Base-by-base conservation (phyloP, 148 eudicot species). In the Chenopodium suecicum region DNA sequence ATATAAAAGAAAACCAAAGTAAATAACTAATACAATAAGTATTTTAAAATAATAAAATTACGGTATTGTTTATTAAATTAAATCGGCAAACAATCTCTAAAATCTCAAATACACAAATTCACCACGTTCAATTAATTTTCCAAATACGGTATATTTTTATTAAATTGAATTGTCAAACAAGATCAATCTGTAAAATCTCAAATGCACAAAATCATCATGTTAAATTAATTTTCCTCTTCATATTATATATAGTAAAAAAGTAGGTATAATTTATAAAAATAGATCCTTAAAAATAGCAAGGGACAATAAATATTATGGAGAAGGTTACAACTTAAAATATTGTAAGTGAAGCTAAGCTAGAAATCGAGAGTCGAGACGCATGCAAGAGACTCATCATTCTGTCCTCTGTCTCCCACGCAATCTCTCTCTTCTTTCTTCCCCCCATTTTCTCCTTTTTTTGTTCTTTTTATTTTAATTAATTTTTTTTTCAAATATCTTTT, bases 381-480 rank as follows among this genome's bases (percentile, higher is more conserved):
- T 86, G 88, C 88, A 83, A 75, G 63, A 83, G 73, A 48, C 50
- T 81, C 82, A 83, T 86, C 83, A 86, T 86, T 81, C 76, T 86
- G 88, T 83, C 86, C 84, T 86, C 84, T 70, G 74, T 65, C 74
- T 2, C 70, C 70, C 79, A 60, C 82, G 73, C 85, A 66, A 82
- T 48, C 81, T 64, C 74, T 50, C 17, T 69, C 52, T 25, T 46
- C 37, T 7, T 73, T 23, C 46, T 3, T 25, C 27, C 19, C 17
- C 34, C 70, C 31, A 11, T 66, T 56, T 29, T 29, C 44, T 41
- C 44, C 44, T 41, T 41, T 41, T 37, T 41, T 41, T 0, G 0
- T 41, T 6, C 6, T 34, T 34, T 34, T 34, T 34, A 4, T 34
- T 34, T 34, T 3, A 34, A 27, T 2, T 47, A 22, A 22, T 50